Conservation (phyloP, 805 yeast genomes). For the Lipomyces spencermartinsiae region DNA sequence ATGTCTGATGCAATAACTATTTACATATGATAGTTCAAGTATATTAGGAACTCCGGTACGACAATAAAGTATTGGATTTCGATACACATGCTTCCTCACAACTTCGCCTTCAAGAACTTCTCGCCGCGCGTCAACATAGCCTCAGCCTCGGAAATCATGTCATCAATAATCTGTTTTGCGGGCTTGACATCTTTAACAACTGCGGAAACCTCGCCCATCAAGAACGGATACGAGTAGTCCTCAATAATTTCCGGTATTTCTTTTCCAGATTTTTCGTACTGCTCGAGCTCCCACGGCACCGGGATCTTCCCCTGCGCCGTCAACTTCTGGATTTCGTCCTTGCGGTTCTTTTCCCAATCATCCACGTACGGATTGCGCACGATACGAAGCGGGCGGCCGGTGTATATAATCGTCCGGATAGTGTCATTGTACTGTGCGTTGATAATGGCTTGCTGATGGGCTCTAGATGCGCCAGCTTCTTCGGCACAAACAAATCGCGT, state of each 20-base stretch:
- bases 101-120: slow-evolving; percentile 22
- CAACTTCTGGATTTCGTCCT: slow-evolving; percentile 38
- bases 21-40: not conserved
- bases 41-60: not conserved
- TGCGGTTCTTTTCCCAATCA: slow-evolving; percentile 41
- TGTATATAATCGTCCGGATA: slow-evolving; percentile 39
- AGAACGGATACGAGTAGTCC: slow-evolving; percentile 35
- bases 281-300: slow-evolving; percentile 38
- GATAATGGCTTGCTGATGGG: slow-evolving; percentile 39
- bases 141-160: slow-evolving; percentile 40
- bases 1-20: too few species aligned
- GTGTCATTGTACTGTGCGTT: slow-evolving; percentile 39
- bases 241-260: slow-evolving; percentile 38
- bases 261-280: slow-evolving; percentile 35
- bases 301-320: slow-evolving; percentile 39
- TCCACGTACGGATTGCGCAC: slow-evolving; percentile 38
- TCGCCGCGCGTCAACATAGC: slow-evolving; percentile 18
- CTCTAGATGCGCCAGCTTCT: slow-evolving; percentile 42
- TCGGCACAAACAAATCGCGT: slow-evolving; percentile 42
- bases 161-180: slow-evolving; percentile 41
- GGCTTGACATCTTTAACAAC: slow-evolving; percentile 39
- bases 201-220: slow-evolving; percentile 44
- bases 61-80: not conserved
- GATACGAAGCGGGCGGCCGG: slow-evolving; percentile 42
- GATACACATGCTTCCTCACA: slow-evolving; percentile 9